Conservation (phyloP, 805 yeast species). For the Cyberlindnera euphorbiiphila region DNA sequence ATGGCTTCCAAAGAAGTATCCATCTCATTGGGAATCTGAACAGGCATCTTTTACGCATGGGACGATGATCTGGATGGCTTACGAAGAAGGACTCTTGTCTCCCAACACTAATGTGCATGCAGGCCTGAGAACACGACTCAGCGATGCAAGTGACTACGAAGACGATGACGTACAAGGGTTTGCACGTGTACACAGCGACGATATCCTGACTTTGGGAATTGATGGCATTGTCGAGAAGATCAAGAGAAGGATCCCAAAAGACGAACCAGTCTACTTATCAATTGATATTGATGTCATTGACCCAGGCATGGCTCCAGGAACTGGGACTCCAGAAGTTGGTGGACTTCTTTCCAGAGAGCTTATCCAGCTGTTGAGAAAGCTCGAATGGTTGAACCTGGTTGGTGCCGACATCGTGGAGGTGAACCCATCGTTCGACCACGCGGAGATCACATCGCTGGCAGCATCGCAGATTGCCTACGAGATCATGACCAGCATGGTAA, state of each 20-base stretch:
- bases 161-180: constrained; percentile 72
- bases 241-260: constrained; percentile 50
- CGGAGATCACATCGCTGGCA: constrained; percentile 63
- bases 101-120: constrained; percentile 62
- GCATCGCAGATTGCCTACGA: constrained; percentile 73
- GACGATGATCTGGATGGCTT: constrained; percentile 73
- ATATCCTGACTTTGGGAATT: constrained; percentile 63
- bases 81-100: constrained; percentile 55
- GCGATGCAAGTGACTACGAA: constrained; percentile 59
- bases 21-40: constrained; percentile 56
- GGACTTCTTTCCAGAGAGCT: constrained; percentile 70
- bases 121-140: constrained; percentile 70
- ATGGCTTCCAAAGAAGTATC: constrained; percentile 70
- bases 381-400: constrained; percentile 56
- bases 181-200: constrained; percentile 66
- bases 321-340: constrained; percentile 77
- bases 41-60: constrained; percentile 69
- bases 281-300: constrained; percentile 80
- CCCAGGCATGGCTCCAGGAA: constrained; percentile 72
- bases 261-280: constrained; percentile 67
- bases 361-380: constrained; percentile 51
- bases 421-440: constrained; percentile 59
- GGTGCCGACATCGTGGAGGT: constrained; percentile 81
- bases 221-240: constrained; percentile 54
- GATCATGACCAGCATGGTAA: constrained; percentile 69